Conservation (phyloP, 768 basidiomycete genomes). For the Mycena amicta region DNA sequence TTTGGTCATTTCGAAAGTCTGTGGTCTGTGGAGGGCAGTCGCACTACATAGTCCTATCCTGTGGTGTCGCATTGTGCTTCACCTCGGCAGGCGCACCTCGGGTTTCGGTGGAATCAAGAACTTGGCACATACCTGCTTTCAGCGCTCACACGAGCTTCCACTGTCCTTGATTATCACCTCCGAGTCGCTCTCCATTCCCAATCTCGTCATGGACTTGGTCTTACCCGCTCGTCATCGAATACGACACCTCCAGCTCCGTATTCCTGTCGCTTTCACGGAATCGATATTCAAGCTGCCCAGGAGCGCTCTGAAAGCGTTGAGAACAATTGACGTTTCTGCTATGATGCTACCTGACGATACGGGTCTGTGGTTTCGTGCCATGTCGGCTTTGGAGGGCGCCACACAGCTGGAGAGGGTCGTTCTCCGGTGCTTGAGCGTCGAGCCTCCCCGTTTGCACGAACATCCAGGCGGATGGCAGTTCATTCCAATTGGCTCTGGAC, state of each 20-base stretch:
- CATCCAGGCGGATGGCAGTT: background rate
- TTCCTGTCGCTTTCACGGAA: constrained; percentile 11
- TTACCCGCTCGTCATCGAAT: constrained; percentile 21
- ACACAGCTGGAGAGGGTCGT: constrained; percentile 10
- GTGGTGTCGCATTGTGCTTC: constrained; percentile 28
- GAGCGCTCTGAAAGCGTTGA: constrained; percentile 11
- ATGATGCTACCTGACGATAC: background rate
- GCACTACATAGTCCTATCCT: constrained; percentile 34
- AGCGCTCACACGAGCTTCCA: constrained; percentile 18
- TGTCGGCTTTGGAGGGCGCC: constrained; percentile 18
- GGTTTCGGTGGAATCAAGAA: constrained; percentile 3
- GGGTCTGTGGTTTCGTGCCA: constrained; percentile 12
- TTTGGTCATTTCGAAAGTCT: constrained; percentile 39
- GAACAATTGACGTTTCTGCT: constrained; percentile 7
- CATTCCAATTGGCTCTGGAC: constrained; percentile 6
- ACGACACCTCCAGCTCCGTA: constrained; percentile 10
- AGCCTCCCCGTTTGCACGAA: too few species aligned
- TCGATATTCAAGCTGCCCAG: constrained; percentile 19
- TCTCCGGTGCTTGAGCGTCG: constrained; percentile 5
- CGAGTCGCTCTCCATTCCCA: background rate
- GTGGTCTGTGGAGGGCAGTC: constrained; percentile 35
- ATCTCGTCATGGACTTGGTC: constrained; percentile 16
- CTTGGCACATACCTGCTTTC: constrained; percentile 14
- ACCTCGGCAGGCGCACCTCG: constrained; percentile 6
- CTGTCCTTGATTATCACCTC: constrained; percentile 9